Conservation (phyloP, 1,139 yeast species). For the Suhomyces bokatorum region DNA sequence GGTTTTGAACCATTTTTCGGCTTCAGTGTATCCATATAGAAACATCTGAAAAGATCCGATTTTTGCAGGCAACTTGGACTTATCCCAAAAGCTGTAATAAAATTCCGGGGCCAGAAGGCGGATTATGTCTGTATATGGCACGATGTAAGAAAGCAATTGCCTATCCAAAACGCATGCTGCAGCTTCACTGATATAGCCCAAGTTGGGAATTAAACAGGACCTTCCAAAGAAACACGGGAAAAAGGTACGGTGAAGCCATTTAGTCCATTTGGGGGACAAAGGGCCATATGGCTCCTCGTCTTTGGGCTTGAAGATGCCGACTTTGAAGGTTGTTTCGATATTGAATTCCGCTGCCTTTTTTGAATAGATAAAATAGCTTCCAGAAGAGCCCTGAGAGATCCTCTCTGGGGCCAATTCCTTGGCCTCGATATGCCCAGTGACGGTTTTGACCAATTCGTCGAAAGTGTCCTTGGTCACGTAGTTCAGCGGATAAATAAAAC, state of each 20-base stretch:
- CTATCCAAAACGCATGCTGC: conserved; percentile 69
- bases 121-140: conserved; percentile 66
- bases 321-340: conserved; percentile 19
- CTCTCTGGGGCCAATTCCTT: conserved; percentile 44
- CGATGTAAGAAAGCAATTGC: conserved; percentile 57
- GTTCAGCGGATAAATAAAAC: conserved; percentile 24
- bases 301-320: conserved; percentile 74
- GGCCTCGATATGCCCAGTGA: conserved; percentile 44
- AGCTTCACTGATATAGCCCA: conserved; percentile 72
- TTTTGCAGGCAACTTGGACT: conserved; percentile 44
- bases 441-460: conserved; percentile 37
- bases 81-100: conserved; percentile 56
- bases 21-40: conserved; percentile 58
- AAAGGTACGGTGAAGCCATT: conserved; percentile 74
- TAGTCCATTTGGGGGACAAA: conserved; percentile 75
- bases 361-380: conserved; percentile 60
- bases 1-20: conserved; percentile 56
- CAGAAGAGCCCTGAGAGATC: conserved; percentile 68
- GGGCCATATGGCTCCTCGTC: conserved; percentile 86
- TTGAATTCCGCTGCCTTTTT: conserved; percentile 14
- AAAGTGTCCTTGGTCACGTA: conserved; percentile 33
- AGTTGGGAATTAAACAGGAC: conserved; percentile 69
- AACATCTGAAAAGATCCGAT: conserved; percentile 71
- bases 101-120: conserved; percentile 54
- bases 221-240: conserved; percentile 80